phyloP scores from a whole-genome alignment of 805 yeast genomes.

The Brettanomyces naardenensis region DNA sequence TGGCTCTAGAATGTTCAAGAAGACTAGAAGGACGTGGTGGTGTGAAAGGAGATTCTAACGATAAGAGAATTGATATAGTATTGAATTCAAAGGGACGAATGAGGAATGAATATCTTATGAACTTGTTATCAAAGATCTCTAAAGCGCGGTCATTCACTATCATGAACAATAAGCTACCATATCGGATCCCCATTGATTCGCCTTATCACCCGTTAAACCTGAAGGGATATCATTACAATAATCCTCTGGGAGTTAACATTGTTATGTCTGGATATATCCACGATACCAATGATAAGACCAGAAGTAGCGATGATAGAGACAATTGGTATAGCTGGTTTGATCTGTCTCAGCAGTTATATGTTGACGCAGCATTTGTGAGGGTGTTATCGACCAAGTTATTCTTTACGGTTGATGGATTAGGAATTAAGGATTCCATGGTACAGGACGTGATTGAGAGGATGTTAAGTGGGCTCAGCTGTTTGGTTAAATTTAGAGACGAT shows the following conservation, averaged over 20 bases:
- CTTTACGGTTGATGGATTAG: constrained; percentile 16
- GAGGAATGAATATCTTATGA: constrained; percentile 11
- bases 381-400: constrained; percentile 25
- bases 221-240: constrained; percentile 19
- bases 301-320: constrained; percentile 15
- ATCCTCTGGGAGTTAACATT: constrained; percentile 15
- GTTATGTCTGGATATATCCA: constrained; percentile 19
- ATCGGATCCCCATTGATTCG: constrained; percentile 20
- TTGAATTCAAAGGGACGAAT: constrained; percentile 10
- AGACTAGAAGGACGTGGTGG: not conserved
- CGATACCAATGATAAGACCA: constrained; percentile 17
- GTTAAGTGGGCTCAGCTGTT: constrained; percentile 20
- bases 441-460: constrained; percentile 26
- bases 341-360: constrained; percentile 30
- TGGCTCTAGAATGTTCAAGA: constrained; percentile 22
- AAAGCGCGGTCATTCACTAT: constrained; percentile 22
- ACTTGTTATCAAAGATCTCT: constrained; percentile 12
- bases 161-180: constrained; percentile 24
- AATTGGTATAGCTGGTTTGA: constrained; percentile 30
- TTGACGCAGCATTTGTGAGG: constrained; percentile 31
- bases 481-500: constrained; percentile 14
- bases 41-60: not conserved
- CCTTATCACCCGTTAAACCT: constrained; percentile 23
- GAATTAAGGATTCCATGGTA: constrained; percentile 18
- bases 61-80: not conserved